A percentile compares a stretch with the other conserved stretches of the same genome.
These are phyloP conservation scores for Bruguiera gymnorhiza DNA, from an alignment of 345 rosid species.

Conservation along the genomic window DNA sequence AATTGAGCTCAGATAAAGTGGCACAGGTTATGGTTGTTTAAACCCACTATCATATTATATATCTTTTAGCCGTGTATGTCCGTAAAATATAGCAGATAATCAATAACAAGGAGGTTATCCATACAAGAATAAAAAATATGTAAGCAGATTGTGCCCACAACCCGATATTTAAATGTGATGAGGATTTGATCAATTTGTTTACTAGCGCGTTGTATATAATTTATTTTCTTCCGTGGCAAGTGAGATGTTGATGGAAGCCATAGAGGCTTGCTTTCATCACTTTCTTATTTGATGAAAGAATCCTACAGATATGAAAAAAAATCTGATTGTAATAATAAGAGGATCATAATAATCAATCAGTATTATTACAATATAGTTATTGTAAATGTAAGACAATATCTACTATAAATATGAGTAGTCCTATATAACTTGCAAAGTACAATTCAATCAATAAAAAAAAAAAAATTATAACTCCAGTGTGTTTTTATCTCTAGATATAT, in stretches of 20 bases:
- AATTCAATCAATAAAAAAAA: no score
- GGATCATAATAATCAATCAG: background rate
- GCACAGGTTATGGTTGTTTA: constrained; percentile 16
- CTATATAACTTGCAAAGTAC: no score
- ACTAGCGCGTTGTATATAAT: background rate
- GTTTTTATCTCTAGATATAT: no score
- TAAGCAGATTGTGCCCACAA: constrained; percentile 10
- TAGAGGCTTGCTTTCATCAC: constrained; percentile 19
- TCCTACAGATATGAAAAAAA: background rate
- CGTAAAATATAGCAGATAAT: background rate
- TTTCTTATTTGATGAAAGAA: background rate
- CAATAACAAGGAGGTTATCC: background rate
- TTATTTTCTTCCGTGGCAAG: background rate
- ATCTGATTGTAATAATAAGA: background rate
- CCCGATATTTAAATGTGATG: background rate
- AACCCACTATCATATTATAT: constrained; percentile 19
- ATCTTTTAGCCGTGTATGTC: background rate
- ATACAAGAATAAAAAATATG: background rate
- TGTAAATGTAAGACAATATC: no score
- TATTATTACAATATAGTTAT: background rate
- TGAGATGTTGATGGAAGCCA: background rate
- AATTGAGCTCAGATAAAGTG: background rate
- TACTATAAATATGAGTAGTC: no score
- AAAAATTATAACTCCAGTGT: no score
- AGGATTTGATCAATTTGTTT: background rate